Conservation (phyloP, 345 rosid genomes). For the Linum tenue region DNA sequence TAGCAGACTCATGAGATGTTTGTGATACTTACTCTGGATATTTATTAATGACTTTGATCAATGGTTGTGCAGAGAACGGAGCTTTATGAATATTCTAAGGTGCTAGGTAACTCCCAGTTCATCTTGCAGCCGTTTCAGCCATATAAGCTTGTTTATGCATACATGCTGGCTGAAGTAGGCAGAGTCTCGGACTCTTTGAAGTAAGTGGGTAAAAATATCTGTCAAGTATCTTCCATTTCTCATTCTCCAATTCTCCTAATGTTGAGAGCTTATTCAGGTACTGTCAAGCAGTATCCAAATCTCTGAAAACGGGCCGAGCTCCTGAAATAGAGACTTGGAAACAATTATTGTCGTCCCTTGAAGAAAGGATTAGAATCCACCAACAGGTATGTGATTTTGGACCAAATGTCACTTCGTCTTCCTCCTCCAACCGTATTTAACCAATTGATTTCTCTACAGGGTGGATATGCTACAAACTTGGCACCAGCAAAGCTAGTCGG, state of each 20-base stretch:
- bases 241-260: slow-evolving; percentile 21
- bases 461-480: slow-evolving; percentile 63
- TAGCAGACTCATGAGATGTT: too few relatives aligned
- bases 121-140: slow-evolving; percentile 85
- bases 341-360: slow-evolving; percentile 48
- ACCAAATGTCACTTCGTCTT: background rate
- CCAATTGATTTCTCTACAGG: slow-evolving; percentile 33
- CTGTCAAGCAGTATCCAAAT: slow-evolving; percentile 60
- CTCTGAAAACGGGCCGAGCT: slow-evolving; percentile 59
- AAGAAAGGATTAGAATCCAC: slow-evolving; percentile 60
- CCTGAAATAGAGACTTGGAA: slow-evolving; percentile 66
- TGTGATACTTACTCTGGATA: background rate
- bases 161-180: slow-evolving; percentile 97
- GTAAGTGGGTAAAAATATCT: slow-evolving; percentile 36
- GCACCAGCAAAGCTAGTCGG: slow-evolving; percentile 70
- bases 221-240: slow-evolving; percentile 10
- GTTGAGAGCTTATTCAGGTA: slow-evolving; percentile 36
- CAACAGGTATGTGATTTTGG: slow-evolving; percentile 46
- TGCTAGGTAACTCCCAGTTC: slow-evolving; percentile 93
- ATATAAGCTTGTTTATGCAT: slow-evolving; percentile 87
- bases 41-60: slow-evolving; percentile 18
- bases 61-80: slow-evolving; percentile 80
- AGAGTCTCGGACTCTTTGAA: slow-evolving; percentile 80
- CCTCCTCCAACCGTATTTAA: slow-evolving; percentile 4
- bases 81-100: slow-evolving; percentile 87